Evolutionary conservation across 2,329 filamentous ascomycete species (phyloP), one percentile per base, ranked within the genome.

Genomic region (Fusarium armeniacum): DNA sequence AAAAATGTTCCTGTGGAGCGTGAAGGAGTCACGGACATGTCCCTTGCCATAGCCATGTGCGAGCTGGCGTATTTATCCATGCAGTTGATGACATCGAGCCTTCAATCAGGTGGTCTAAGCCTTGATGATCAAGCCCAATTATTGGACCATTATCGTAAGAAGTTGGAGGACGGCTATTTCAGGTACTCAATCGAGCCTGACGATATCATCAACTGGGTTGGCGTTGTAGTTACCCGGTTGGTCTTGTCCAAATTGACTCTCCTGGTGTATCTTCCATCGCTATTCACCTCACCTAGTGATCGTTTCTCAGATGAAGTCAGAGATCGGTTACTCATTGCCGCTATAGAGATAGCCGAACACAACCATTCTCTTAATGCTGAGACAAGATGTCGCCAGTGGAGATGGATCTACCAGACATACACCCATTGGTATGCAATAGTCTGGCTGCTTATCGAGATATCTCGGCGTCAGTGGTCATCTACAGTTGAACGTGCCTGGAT

Each of bases 391-490:
- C 81, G 81, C 12, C 83, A 84, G 47, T 88, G 85, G 83, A 84
- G 85, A 20, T 89, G 87, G 87, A 78, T 87, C 8, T 88, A 86
- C 74, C 84, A 87, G 69, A 87, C 85, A 0, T 88, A 87, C 72
- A 86, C 83, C 1, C 86, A 88, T 62, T 89, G 86, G 85, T 83
- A 88, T 67, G 85, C 87, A 6, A 82, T 88, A 5, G 85, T 86
- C 1, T 89, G 86, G 67, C 78, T 88, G 1, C 70, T 89, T 30
- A 80, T 88, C 15, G 85, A 88, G 70, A 76, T 84, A 2, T 82
- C 81, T 16, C 81, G 81, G 5, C 78, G 82, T 0, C 78, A 80
- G 3, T 85, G 83, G 82, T 82, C 82, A 13, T 78, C 83, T 2
- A 77, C 80, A 6, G 71, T 82, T 1, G 85, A 86, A 65, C 77